These are phyloP conservation scores for Leptodermis oblonga DNA, from an alignment of 257 asterid genomes.

Conservation along the genomic window DNA sequence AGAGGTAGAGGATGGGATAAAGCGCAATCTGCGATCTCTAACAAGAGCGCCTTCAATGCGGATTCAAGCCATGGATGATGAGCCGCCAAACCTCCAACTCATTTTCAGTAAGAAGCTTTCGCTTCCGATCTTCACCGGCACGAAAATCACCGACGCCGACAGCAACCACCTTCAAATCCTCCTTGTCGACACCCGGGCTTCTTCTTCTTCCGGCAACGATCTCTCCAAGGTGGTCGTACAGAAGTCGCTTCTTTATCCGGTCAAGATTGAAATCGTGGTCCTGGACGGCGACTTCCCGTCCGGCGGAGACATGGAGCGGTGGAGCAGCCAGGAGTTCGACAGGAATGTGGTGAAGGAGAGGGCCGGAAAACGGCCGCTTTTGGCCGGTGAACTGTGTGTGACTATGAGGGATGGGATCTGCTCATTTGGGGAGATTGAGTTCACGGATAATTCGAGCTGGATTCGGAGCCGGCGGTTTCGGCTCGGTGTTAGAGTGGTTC, in stretches of 20 bases:
- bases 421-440: slow-evolving; percentile 50
- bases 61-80: slow-evolving; percentile 31
- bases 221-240: slow-evolving; percentile 15
- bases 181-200: slow-evolving; percentile 26
- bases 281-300: slow-evolving; percentile 59
- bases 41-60: slow-evolving; percentile 37
- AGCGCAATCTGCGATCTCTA: slow-evolving; percentile 23
- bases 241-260: slow-evolving; percentile 21
- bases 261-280: slow-evolving; percentile 54
- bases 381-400: slow-evolving; percentile 43
- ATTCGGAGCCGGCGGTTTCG: slow-evolving; percentile 57
- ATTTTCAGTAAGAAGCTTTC: slow-evolving; percentile 30
- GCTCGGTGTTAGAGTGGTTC: slow-evolving; percentile 54
- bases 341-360: slow-evolving; percentile 48
- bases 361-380: slow-evolving; percentile 56
- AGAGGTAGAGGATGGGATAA: slow-evolving; percentile 56
- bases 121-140: slow-evolving; percentile 58
- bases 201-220: neutral
- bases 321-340: slow-evolving; percentile 38
- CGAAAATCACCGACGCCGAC: slow-evolving; percentile 37
- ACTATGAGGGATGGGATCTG: slow-evolving; percentile 48
- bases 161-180: slow-evolving; percentile 42
- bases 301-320: slow-evolving; percentile 14
- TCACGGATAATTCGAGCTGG: slow-evolving; percentile 81
- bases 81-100: slow-evolving; percentile 28